Evolutionary conservation across 768 basidiomycete genomes (phyloP).

Genomic region (Psilocybe azurescens): DNA sequence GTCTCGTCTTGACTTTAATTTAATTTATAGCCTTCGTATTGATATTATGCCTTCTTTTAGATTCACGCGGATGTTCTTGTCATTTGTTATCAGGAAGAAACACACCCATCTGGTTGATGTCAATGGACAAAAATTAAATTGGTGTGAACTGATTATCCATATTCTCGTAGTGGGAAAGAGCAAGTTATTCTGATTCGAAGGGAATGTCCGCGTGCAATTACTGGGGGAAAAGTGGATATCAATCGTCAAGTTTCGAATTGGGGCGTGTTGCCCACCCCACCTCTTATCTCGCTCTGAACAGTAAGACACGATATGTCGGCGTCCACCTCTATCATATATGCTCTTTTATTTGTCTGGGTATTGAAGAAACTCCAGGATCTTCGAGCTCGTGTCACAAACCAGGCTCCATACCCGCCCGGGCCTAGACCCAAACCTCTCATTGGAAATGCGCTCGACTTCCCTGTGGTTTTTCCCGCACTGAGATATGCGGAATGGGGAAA

Average conservation of each 20-base stretch:
- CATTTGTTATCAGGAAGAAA: too few species aligned
- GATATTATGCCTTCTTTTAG: too few species aligned
- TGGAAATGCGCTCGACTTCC: constrained; percentile 24
- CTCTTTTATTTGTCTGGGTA: background rate
- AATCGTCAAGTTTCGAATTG: too few species aligned
- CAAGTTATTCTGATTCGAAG: background rate
- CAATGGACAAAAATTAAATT: background rate
- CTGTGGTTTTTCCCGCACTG: background rate
- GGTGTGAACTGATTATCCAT: background rate
- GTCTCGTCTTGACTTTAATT: too few species aligned
- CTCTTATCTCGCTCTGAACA: background rate
- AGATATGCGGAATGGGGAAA: constrained; percentile 19
- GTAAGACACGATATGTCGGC: too few species aligned
- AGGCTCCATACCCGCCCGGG: constrained; percentile 21
- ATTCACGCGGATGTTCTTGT: too few species aligned
- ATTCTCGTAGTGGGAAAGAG: background rate
- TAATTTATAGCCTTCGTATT: too few species aligned
- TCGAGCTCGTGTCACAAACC: background rate
- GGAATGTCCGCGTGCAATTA: background rate
- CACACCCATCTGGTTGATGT: background rate
- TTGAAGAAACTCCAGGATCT: background rate
- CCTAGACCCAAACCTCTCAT: constrained; percentile 31
- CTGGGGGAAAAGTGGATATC: background rate
- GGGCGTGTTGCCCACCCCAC: too few species aligned
- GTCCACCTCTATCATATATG: background rate